These are phyloP conservation scores for Phytophthora pinifolia DNA, from an alignment of 352 stramenopile species.

Conservation along the genomic window DNA sequence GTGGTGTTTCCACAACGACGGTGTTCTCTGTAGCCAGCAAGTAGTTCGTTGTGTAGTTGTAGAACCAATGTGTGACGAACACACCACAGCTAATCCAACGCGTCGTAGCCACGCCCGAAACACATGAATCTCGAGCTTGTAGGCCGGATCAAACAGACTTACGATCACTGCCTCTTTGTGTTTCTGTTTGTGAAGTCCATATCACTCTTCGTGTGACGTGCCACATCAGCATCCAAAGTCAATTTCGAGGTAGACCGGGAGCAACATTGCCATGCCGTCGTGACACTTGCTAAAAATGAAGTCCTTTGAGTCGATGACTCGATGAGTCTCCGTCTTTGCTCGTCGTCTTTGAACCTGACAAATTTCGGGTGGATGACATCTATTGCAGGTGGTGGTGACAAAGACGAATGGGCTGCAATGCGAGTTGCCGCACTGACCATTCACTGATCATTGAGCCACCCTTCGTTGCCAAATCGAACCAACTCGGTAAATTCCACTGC, in stretches of 20 bases:
- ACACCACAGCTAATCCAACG: slow-evolving; percentile 9
- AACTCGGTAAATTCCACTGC: background rate
- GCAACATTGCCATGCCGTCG: background rate
- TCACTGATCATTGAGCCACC: slow-evolving; percentile 4
- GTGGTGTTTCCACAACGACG: too few species aligned
- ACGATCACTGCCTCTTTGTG: background rate
- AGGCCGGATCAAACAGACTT: background rate
- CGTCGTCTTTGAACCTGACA: background rate
- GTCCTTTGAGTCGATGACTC: background rate
- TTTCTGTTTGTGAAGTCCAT: slow-evolving; percentile 2
- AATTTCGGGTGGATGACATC: background rate
- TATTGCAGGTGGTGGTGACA: background rate
- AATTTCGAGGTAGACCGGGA: background rate
- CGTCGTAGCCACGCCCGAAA: slow-evolving; percentile 1
- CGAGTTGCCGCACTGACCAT: slow-evolving; percentile 1
- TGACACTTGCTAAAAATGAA: slow-evolving; percentile 7
- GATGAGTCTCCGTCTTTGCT: slow-evolving; percentile 2
- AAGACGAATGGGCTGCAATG: slow-evolving; percentile 1
- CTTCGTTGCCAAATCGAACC: background rate
- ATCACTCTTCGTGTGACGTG: background rate
- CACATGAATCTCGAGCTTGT: background rate
- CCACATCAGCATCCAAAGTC: slow-evolving; percentile 1
- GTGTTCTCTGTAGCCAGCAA: background rate
- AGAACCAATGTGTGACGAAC: slow-evolving; percentile 9
- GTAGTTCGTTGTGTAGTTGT: slow-evolving; percentile 2